Conservation (phyloP, 441 rosid species). For the Breynia disticha region DNA sequence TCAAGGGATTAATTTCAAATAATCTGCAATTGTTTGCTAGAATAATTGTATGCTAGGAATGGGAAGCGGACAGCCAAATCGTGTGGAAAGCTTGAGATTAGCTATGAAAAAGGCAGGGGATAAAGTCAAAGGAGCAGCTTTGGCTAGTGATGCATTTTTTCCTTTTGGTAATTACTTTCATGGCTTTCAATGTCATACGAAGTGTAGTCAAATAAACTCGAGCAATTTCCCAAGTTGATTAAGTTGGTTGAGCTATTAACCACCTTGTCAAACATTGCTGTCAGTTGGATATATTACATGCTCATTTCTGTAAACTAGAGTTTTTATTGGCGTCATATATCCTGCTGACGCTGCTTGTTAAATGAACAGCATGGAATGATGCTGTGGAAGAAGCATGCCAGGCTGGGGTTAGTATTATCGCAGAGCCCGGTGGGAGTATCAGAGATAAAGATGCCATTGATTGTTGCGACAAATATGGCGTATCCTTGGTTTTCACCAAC, state of each 20-base stretch:
- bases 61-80: slow-evolving; percentile 98
- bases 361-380: slow-evolving; percentile 88
- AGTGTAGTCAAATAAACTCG: neutral
- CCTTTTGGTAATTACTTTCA: slow-evolving; percentile 59
- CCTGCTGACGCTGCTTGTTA: slow-evolving; percentile 1
- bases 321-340: no score
- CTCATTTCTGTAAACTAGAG: no score
- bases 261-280: no score
- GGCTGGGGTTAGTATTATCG: slow-evolving; percentile 64
- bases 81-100: slow-evolving; percentile 77
- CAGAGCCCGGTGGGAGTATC: slow-evolving; percentile 94
- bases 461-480: slow-evolving; percentile 85
- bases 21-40: slow-evolving; percentile 27
- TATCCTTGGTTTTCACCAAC: slow-evolving; percentile 63
- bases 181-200: neutral
- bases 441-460: slow-evolving; percentile 87
- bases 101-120: slow-evolving; percentile 85
- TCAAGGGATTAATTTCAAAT: neutral
- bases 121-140: slow-evolving; percentile 88
- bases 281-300: no score
- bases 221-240: no score
- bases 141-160: slow-evolving; percentile 96
- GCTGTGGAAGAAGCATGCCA: slow-evolving; percentile 94
- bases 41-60: slow-evolving; percentile 85
- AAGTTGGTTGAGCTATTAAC: neutral